These are phyloP conservation scores for Phytophthora hybrid DNA, from an alignment of 352 stramenopile genomes.

Conservation along the genomic window DNA sequence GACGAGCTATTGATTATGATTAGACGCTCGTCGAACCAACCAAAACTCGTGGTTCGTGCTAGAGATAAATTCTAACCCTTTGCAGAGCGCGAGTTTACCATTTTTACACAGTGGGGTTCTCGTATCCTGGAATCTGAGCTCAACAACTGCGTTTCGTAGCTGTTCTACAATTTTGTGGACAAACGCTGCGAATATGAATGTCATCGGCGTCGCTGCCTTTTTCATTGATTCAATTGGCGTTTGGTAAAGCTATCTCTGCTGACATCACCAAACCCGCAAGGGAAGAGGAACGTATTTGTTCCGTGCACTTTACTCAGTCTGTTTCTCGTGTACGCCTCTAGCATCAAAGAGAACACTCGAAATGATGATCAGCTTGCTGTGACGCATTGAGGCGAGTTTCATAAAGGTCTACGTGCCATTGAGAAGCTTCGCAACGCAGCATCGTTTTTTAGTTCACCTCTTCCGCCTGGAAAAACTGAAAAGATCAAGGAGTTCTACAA, in stretches of 20 bases:
- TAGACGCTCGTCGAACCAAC: neutral
- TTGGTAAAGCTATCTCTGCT: slow-evolving; percentile 2
- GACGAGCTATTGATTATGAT: neutral
- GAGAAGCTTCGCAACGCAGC: slow-evolving; percentile 6
- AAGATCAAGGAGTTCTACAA: slow-evolving; percentile 8
- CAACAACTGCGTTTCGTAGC: neutral
- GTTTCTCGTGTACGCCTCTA: too few species aligned
- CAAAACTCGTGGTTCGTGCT: neutral
- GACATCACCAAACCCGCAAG: neutral
- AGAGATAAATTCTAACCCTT: neutral
- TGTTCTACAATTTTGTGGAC: slow-evolving; percentile 11
- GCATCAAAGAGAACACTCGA: too few species aligned
- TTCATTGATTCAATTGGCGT: slow-evolving; percentile 12
- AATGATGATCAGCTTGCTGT: too few species aligned
- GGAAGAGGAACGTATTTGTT: too few species aligned
- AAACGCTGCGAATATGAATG: slow-evolving; percentile 12
- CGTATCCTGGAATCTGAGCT: neutral
- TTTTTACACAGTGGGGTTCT: too few species aligned
- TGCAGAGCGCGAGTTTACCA: neutral
- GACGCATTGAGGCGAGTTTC: neutral
- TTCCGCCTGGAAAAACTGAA: slow-evolving; percentile 4
- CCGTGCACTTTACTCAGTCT: too few species aligned
- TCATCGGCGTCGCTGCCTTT: slow-evolving; percentile 5
- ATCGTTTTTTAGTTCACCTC: slow-evolving; percentile 4
- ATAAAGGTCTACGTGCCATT: neutral